phyloP scores from a whole-genome alignment of 306 rosid species.

The Myrica gale region DNA sequence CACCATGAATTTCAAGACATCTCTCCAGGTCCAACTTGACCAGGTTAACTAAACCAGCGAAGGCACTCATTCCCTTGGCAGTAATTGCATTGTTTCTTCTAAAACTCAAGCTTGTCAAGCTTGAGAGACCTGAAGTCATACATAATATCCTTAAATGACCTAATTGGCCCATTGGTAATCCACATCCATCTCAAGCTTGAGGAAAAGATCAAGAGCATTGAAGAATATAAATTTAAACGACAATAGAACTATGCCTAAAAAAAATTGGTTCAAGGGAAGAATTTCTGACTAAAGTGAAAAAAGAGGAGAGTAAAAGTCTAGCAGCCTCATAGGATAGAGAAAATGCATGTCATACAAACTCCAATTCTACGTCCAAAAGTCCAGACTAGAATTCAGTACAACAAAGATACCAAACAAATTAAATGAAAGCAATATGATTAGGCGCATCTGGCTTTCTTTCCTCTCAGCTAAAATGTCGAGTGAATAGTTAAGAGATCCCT shows the following conservation, averaged over 20 bases:
- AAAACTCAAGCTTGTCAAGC: conserved; percentile 81
- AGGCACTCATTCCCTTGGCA: conserved; percentile 72
- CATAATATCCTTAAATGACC: not conserved
- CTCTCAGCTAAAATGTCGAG: not conserved
- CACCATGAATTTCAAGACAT: conserved; percentile 89
- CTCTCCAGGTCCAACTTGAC: conserved; percentile 90
- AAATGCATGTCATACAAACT: not conserved
- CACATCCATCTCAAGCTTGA: conserved; percentile 3
- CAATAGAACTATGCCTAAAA: not conserved
- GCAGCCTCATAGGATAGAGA: not conserved
- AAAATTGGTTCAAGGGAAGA: not conserved
- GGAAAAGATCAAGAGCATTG: not conserved
- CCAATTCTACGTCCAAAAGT: not conserved
- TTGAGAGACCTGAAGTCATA: conserved; percentile 65
- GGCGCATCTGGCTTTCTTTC: not conserved
- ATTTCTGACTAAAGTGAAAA: not conserved
- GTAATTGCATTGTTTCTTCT: conserved; percentile 78
- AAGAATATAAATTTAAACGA: not conserved
- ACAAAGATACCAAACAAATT: not conserved
- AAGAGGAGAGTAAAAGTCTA: no score
- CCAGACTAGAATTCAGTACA: not conserved
- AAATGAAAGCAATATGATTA: not conserved
- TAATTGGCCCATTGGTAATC: not conserved
- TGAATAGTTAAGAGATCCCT: no score
- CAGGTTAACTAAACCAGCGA: conserved; percentile 64